Evolutionary conservation across 768 basidiomycete genomes (phyloP).

Genomic region (Pulveroboletus ravenelii): DNA sequence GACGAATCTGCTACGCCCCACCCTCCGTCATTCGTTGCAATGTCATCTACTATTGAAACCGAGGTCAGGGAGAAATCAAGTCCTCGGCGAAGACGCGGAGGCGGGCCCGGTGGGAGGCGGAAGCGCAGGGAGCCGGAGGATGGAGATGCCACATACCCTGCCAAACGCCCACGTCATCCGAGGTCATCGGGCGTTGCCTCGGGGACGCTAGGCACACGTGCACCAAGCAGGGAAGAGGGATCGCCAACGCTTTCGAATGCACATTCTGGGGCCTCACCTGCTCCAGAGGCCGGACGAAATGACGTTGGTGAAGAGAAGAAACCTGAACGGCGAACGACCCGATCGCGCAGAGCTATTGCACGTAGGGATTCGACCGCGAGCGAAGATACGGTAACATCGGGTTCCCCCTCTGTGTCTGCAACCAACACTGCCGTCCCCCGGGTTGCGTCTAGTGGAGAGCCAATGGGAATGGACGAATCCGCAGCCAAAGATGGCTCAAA

Average conservation of each 20-base stretch:
- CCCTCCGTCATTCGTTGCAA: slow-evolving; percentile 8
- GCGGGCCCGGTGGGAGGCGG: slow-evolving; percentile 42
- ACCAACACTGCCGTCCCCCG: slow-evolving; percentile 8
- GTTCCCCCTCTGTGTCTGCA: slow-evolving; percentile 31
- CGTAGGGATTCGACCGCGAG: slow-evolving; percentile 52
- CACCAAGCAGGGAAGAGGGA: slow-evolving; percentile 37
- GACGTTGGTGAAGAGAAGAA: slow-evolving; percentile 19
- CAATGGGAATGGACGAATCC: slow-evolving; percentile 11
- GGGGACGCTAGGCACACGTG: slow-evolving; percentile 14
- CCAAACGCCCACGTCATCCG: slow-evolving; percentile 57
- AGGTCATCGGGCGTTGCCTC: slow-evolving; percentile 32
- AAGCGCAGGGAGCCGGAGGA: slow-evolving; percentile 59
- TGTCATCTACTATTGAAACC: slow-evolving; percentile 11
- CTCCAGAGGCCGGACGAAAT: slow-evolving; percentile 11
- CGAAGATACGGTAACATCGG: slow-evolving; percentile 39
- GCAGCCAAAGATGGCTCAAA: neutral
- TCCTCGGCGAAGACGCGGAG: slow-evolving; percentile 46
- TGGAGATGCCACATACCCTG: slow-evolving; percentile 65
- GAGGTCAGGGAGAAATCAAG: slow-evolving; percentile 43
- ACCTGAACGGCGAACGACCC: slow-evolving; percentile 43
- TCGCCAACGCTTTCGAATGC: slow-evolving; percentile 34
- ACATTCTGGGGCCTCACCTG: slow-evolving; percentile 22
- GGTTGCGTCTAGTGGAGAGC: slow-evolving; percentile 15
- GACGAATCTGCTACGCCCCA: slow-evolving; percentile 29
- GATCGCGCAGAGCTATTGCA: slow-evolving; percentile 38